A percentile compares a stretch with the other conserved stretches of the same genome.
Conservation (phyloP, 2,329 filamentous ascomycete species). For the Thielaviopsis ethacetica region DNA sequence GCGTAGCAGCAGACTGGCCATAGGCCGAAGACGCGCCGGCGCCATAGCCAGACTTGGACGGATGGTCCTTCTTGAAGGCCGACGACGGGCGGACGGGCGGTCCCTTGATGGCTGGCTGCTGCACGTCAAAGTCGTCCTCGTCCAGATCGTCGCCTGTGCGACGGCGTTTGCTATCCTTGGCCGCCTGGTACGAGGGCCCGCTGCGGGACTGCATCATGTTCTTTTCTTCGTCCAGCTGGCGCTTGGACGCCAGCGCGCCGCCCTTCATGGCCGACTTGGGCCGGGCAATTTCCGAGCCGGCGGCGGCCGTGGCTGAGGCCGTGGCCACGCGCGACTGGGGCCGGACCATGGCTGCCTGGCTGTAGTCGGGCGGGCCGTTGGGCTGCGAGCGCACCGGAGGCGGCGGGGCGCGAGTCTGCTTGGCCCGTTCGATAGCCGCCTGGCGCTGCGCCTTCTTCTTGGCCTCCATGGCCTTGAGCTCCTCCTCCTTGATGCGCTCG, state of each 20-base stretch:
- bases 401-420: constrained; percentile 46
- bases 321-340: constrained; percentile 44
- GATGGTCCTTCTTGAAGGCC: constrained; percentile 41
- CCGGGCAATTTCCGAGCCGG: constrained; percentile 21
- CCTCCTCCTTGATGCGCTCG: constrained; percentile 44
- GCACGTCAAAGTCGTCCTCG: constrained; percentile 38
- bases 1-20: constrained; percentile 32
- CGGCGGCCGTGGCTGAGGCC: constrained; percentile 26
- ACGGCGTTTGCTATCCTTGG: constrained; percentile 61
- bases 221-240: constrained; percentile 50
- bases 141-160: constrained; percentile 60
- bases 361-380: constrained; percentile 32
- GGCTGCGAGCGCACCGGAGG: constrained; percentile 40
- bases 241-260: constrained; percentile 60
- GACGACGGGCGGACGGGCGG: constrained; percentile 73
- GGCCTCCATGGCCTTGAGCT: constrained; percentile 44
- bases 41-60: constrained; percentile 1
- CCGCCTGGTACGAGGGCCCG: constrained; percentile 42
- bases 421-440: constrained; percentile 46
- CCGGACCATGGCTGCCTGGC: constrained; percentile 22
- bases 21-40: constrained; percentile 33
- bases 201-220: constrained; percentile 36
- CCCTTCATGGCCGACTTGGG: constrained; percentile 22
- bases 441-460: constrained; percentile 52
- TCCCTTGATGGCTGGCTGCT: constrained; percentile 48